Conservation (phyloP, 192 early-diverging fungal genomes). For the Glomus cerebriforme region DNA sequence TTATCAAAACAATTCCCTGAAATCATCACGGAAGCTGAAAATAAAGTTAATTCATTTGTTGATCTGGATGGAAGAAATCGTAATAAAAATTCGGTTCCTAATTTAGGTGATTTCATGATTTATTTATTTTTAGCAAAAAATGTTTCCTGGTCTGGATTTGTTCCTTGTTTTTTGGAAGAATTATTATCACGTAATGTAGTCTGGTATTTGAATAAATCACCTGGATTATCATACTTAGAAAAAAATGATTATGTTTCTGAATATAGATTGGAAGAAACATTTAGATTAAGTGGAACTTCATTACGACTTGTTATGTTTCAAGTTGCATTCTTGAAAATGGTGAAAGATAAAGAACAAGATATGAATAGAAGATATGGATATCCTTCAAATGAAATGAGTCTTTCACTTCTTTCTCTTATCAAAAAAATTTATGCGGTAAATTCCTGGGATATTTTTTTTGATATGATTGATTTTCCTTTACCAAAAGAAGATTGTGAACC, state of each 20-base stretch:
- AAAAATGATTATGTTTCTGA: not conserved
- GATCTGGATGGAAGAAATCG: not conserved
- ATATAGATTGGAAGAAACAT: not conserved
- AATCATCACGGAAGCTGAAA: not conserved
- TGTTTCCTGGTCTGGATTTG: not conserved
- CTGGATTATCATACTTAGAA: not conserved
- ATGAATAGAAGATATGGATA: constrained; percentile 8
- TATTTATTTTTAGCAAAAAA: not conserved
- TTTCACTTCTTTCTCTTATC: not conserved
- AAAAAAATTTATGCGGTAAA: constrained; percentile 6
- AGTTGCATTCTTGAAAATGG: constrained; percentile 4
- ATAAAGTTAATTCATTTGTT: not conserved
- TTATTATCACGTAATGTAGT: constrained; percentile 14
- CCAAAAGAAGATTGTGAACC: not conserved
- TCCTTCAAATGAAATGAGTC: constrained; percentile 18
- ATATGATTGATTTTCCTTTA: not conserved
- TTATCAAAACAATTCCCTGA: not conserved
- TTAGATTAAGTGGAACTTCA: constrained; percentile 5
- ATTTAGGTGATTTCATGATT: constrained; percentile 10
- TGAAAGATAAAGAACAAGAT: not conserved
- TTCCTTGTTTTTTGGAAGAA: not conserved
- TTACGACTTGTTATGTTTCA: constrained; percentile 19
- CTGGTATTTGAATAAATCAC: not conserved
- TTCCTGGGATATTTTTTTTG: not conserved
- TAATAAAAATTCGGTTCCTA: not conserved